Base-by-base conservation (phyloP, 1,284 basidiomycete genomes). In the Coniferiporia sulphurascens region DNA sequence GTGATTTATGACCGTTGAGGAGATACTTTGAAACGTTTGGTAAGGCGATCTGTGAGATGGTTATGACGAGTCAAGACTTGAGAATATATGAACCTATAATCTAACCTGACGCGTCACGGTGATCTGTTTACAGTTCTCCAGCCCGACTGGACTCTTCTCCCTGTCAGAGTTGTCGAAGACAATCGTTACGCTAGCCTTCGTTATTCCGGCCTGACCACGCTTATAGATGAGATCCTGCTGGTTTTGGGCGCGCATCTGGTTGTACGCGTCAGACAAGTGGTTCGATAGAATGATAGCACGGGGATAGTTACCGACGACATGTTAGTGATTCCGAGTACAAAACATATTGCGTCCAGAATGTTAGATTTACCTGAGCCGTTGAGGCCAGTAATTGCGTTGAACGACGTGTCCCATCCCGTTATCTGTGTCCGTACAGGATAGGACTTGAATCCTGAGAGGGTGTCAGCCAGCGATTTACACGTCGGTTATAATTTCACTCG, bases 101-200 rank as follows among this genome's bases (percentile, higher is more conserved):
- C 38, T 41, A 1, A 41, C 38, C 38, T 98, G 96, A 60, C 97
- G 86, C 27, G 95, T 99, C 21, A 99, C 95, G 0, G 95, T 98
- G 66, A 99, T 95, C 72, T 98, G 93, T 48, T 87, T 83, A 59
- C 78, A 87, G 62, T 90, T 82, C 70, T 95, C 89, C 49, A 92
- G 85, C 1, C 95, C 95, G 1, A 89, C 81, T 0, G 95, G 97
- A 64, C 92, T 93, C 62, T 85, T 94, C 17, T 84, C 79, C 34
- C 85, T 81, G 72, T 99, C 95, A n/a, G 93, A 91, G 72, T 99
- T 99, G 80, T 99, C 94, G 72, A 99, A 99, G 1, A 99, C 95
- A 68, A 99, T 95, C 13, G 97, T 98, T 2, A 99, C 97, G 62
- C 93, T 96, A 0, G 97, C 97, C 76, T 97, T 97, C 3, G 93